phyloP scores from a whole-genome alignment of 345 rosid species.

The Murraya koenigii region DNA sequence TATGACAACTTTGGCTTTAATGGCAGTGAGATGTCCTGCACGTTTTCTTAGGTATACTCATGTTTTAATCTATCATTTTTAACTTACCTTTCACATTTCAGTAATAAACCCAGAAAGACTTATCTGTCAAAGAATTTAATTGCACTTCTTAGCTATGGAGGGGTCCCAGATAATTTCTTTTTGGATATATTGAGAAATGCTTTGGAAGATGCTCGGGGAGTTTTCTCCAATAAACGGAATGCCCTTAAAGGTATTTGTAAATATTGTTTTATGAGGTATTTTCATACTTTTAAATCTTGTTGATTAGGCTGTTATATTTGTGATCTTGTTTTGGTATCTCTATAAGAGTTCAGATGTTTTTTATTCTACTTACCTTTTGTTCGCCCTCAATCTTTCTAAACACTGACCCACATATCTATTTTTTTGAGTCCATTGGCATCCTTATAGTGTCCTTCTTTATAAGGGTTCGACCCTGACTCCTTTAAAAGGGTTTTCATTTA shows the following conservation, averaged over 20 bases:
- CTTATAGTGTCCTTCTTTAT: background rate
- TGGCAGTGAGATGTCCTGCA: background rate
- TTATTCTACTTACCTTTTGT: background rate
- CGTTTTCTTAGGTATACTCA: background rate
- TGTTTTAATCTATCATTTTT: background rate
- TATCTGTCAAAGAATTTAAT: slow-evolving; percentile 54
- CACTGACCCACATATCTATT: background rate
- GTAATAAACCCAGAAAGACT: slow-evolving; percentile 50
- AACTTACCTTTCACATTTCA: slow-evolving; percentile 29
- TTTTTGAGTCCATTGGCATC: background rate
- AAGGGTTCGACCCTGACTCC: background rate
- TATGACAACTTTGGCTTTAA: background rate
- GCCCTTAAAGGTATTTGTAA: slow-evolving; percentile 55
- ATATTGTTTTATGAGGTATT: background rate
- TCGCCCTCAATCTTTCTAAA: background rate
- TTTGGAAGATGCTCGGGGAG: slow-evolving; percentile 45
- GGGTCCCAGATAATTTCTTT: slow-evolving; percentile 62
- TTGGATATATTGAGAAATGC: slow-evolving; percentile 43
- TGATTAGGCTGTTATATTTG: background rate
- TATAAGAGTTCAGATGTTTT: background rate
- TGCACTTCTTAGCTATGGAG: slow-evolving; percentile 71
- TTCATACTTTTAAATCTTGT: background rate
- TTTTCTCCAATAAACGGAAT: slow-evolving; percentile 37
- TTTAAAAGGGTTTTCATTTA: background rate
- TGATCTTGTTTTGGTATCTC: background rate